Evolutionary conservation across 2,329 filamentous ascomycete species (phyloP), one percentile per base, ranked within the genome.

Genomic region (Tolypocladium album): DNA sequence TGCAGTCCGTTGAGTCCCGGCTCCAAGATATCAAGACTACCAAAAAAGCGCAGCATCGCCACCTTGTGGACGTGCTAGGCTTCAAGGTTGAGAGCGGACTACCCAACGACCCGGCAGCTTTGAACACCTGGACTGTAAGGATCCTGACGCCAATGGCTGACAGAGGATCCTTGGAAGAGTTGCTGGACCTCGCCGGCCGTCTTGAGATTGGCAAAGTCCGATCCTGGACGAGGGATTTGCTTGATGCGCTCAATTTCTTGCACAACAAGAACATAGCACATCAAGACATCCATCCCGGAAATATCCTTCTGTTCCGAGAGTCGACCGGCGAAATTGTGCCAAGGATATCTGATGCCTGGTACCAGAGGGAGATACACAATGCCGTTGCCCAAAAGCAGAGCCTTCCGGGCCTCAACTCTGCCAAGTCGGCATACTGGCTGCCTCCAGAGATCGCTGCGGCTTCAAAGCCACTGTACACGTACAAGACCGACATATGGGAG

Each of bases 401-500:
- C 65, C 69, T 83, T 66, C 72, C 83, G 4, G 79, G 80, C 1
- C 73, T 83, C 24, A 78, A 81, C 55, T 81, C 85, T 31, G 84
- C 88, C 20, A 88, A 87, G 65, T 92, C 90, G 20, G 86, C 88
- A 1, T 90, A 91, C 65, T 96, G 92, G 92, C 74, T 89, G 8
- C 86, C 92, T 1, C 89, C 92, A 1, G 92, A 96, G 73, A 81
- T 92, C 57, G 82, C 83, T 38, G 82, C 77, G 55, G 81, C 79
- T 1, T 83, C 81, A 61, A 87, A 82, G 36, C 81, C 81, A 38
- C 78, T 88, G 71, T 79, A 88, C 75, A 86, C 82, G 1, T 82
- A 83, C 67, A 96, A 96, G 71, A 90, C 91, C 0, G 94, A 97
- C 71, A 84, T 97, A 11, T 99, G 94, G 94, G 90, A 97, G 65